Evolutionary conservation across 2,329 filamentous ascomycete genomes (phyloP).

Genomic region (Fusarium kyushuense): DNA sequence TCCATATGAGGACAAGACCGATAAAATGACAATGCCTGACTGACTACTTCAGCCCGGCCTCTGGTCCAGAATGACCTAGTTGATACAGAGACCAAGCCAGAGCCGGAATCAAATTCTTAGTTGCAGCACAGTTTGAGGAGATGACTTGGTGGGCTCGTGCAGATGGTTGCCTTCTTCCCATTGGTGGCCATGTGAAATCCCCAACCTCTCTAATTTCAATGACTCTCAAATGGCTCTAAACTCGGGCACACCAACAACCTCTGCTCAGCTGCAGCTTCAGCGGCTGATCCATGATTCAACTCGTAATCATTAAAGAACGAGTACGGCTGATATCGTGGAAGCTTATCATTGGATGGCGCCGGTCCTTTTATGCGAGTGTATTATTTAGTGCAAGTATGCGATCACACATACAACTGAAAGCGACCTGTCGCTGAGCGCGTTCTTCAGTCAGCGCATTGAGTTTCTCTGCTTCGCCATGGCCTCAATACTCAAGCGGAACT

Average conservation of each 20-base stretch:
- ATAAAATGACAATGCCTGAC: slow-evolving; percentile 6
- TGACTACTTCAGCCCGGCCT: slow-evolving; percentile 26
- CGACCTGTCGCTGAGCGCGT: slow-evolving; percentile 26
- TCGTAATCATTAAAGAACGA: slow-evolving; percentile 45
- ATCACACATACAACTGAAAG: slow-evolving; percentile 31
- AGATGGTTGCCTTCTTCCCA: slow-evolving; percentile 12
- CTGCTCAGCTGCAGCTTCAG: slow-evolving; percentile 41
- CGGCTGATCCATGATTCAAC: slow-evolving; percentile 40
- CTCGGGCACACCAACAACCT: slow-evolving; percentile 33
- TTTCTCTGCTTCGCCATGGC: slow-evolving; percentile 35
- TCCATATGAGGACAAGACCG: not conserved
- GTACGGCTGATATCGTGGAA: slow-evolving; percentile 50
- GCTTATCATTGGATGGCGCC: slow-evolving; percentile 47
- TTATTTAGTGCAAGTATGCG: slow-evolving; percentile 44
- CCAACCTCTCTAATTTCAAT: slow-evolving; percentile 43
- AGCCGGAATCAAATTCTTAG: slow-evolving; percentile 1
- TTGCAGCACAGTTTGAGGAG: slow-evolving; percentile 22
- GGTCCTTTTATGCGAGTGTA: slow-evolving; percentile 43
- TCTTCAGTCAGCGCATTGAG: slow-evolving; percentile 24
- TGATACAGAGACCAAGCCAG: slow-evolving; percentile 16
- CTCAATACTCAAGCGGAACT: slow-evolving; percentile 22
- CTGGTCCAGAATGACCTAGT: slow-evolving; percentile 5
- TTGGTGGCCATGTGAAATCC: slow-evolving; percentile 41
- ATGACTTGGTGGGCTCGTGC: slow-evolving; percentile 35
- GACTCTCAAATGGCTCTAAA: slow-evolving; percentile 21